Evolutionary conservation across 768 basidiomycete genomes (phyloP).

Genomic region (Auriscalpium vulgare): DNA sequence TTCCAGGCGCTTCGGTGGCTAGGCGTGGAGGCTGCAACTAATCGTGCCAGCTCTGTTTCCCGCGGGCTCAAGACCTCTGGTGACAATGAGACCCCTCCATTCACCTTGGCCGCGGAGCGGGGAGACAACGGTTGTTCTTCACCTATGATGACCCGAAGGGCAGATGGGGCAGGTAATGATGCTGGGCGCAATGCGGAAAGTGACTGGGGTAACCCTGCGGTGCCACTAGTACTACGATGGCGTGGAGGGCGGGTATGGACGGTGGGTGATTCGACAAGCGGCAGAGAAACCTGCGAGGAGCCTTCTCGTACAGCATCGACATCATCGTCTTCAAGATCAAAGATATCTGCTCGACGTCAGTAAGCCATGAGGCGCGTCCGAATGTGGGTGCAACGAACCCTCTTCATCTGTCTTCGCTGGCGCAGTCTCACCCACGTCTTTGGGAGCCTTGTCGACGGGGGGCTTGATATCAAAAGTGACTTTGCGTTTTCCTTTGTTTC

Average conservation of each 20-base stretch:
- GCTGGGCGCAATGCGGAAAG: constrained; percentile 54
- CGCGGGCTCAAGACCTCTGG: constrained; percentile 25
- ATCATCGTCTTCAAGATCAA: constrained; percentile 58
- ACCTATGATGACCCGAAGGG: constrained; percentile 31
- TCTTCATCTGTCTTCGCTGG: constrained; percentile 30
- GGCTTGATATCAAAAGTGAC: constrained; percentile 69
- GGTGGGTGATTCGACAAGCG: constrained; percentile 25
- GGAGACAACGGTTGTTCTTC: constrained; percentile 8
- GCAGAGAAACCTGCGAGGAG: constrained; percentile 27
- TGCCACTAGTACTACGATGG: constrained; percentile 19
- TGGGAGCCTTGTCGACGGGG: constrained; percentile 24
- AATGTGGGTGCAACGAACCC: constrained; percentile 13
- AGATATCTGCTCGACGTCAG: constrained; percentile 44
- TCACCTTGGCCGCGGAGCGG: background rate
- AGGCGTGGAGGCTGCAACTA: constrained; percentile 62
- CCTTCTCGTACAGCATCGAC: constrained; percentile 21
- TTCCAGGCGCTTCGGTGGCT: constrained; percentile 70
- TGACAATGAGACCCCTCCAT: background rate
- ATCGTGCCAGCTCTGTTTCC: constrained; percentile 46
- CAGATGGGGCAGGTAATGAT: constrained; percentile 64
- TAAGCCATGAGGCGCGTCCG: background rate
- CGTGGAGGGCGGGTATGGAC: constrained; percentile 18
- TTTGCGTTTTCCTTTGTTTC: constrained; percentile 50
- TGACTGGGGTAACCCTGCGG: constrained; percentile 43
- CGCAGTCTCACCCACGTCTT: constrained; percentile 15